Evolutionary conservation across 345 rosid species (phyloP).

Genomic region (Pseudoturritis turrita): DNA sequence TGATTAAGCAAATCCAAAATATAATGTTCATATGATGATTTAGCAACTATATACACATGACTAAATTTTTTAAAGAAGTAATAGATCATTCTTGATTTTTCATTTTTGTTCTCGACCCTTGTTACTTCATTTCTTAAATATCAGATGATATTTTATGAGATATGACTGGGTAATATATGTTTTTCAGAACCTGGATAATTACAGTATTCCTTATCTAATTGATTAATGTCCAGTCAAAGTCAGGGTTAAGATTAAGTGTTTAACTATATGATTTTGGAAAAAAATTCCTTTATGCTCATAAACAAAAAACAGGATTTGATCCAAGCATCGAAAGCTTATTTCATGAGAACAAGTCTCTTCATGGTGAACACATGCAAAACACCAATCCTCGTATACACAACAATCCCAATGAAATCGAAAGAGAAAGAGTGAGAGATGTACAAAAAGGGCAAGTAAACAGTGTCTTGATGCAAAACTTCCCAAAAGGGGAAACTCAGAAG

Average conservation of each 20-base stretch:
- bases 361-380: not conserved
- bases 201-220: not conserved
- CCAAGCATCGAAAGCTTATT: not conserved
- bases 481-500: constrained; percentile 26
- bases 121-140: not conserved
- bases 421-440: not conserved
- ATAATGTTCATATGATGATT: constrained; percentile 9
- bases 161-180: not conserved
- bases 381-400: constrained; percentile 15
- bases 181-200: not conserved
- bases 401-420: not conserved
- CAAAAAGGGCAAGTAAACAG: constrained; percentile 10
- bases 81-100: not conserved
- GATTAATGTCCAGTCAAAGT: too few species aligned
- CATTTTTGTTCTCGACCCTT: not conserved
- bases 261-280: too few species aligned
- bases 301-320: not conserved
- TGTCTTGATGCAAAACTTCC: constrained; percentile 33
- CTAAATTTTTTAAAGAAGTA: not conserved
- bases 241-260: too few species aligned
- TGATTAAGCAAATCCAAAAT: not conserved
- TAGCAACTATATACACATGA: not conserved
- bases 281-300: not conserved
- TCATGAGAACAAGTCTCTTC: constrained; percentile 9
- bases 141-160: too few species aligned